Evolutionary conservation across 2,329 filamentous ascomycete genomes (phyloP), one percentile per base, ranked within the genome.

Genomic region (Trichoderma koningiopsis): DNA sequence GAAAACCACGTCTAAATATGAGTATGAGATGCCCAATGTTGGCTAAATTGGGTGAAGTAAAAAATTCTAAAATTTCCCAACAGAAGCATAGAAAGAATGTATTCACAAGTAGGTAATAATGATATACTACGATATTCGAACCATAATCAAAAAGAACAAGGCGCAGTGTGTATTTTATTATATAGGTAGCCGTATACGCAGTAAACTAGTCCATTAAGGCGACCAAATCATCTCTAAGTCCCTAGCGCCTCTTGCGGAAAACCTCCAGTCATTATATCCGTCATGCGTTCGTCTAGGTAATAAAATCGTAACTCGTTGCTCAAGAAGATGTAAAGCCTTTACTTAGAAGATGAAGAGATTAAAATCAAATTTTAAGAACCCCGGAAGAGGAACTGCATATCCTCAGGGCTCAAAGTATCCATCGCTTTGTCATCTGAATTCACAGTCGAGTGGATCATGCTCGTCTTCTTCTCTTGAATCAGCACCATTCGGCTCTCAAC

Each of bases 391-490:
- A 99, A 99, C 80, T 97, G 92, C 87, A 99, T 92, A 77, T 99
- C 96, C 79, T 95, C 91, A 0, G 93, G 90, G 16, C 90, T 96
- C 71, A 99, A 83, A 68, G 94, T 95, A 78, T 98, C 93, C 88
- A 98, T 92, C 0, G 95, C 93, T 57, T 92, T 80, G 74, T 96
- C 91, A 77, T 98, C 95, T 55, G 93, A 92, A 79, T 98, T 97
- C 79, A 99, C 94, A 0, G 96, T 99, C 33, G 94, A 94, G 74
- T 95, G 93, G 77, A 99, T 99, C 92, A 99, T 95, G 77, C 92
- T 95, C 0, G 95, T 94, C 83, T 99, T 99, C 87, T 99, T 99
- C 83, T 99, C 96, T 79, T 99, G 96, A 31, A 99, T 86, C 73
- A 96, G 85, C 3, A 99, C 93, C 87, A 99, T 99, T 57, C 96